Conservation (phyloP, 345 rosid species). For the Pistacia integerrima region DNA sequence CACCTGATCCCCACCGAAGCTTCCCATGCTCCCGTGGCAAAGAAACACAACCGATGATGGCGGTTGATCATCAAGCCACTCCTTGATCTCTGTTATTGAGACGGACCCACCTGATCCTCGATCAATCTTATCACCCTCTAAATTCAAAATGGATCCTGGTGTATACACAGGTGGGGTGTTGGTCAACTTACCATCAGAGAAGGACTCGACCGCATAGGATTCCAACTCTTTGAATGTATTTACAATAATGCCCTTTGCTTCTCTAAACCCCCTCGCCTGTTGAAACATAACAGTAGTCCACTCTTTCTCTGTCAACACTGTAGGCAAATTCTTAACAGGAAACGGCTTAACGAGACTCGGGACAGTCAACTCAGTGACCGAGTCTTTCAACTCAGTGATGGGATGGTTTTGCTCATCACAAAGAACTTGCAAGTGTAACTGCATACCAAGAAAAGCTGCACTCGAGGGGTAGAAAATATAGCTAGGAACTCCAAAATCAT, state of each 20-base stretch:
- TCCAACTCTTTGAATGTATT: conserved; percentile 47
- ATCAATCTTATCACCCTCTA: conserved; percentile 25
- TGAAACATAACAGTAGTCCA: not conserved
- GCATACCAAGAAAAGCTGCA: conserved; percentile 28
- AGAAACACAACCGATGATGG: conserved; percentile 53
- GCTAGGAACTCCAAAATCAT: not conserved
- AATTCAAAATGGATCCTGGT: conserved; percentile 51
- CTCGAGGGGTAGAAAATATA: not conserved
- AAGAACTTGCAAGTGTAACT: conserved; percentile 19
- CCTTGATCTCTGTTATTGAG: conserved; percentile 25
- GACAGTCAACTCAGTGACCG: conserved; percentile 23
- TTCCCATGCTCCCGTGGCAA: conserved; percentile 65
- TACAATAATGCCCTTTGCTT: conserved; percentile 41
- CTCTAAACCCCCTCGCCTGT: conserved; percentile 19
- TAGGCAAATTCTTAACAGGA: conserved; percentile 34
- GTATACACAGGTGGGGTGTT: conserved; percentile 31
- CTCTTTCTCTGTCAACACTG: not conserved
- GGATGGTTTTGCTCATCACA: conserved; percentile 16
- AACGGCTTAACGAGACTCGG: conserved; percentile 37
- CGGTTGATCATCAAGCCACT: conserved; percentile 54
- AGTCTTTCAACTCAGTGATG: conserved; percentile 23
- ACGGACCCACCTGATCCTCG: not conserved
- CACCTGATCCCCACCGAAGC: conserved; percentile 45
- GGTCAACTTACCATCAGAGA: conserved; percentile 11
- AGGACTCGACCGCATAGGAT: conserved; percentile 27